A percentile compares a stretch with the other conserved stretches of the same genome.
phyloP scores from a whole-genome alignment of 352 stramenopile genomes.

The Lagenidium sp. region DNA sequence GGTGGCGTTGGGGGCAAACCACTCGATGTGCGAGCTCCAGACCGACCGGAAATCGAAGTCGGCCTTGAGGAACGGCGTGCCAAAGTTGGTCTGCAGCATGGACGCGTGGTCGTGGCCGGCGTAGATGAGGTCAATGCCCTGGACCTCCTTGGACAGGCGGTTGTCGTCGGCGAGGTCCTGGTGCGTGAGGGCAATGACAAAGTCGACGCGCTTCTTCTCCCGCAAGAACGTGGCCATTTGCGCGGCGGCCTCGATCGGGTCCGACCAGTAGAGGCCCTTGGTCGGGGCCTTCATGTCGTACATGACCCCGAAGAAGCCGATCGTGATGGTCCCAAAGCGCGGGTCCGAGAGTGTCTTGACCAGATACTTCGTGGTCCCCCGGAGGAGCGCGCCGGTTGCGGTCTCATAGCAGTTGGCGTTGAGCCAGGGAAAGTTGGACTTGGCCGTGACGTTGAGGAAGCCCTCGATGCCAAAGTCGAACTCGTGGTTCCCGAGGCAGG shows the following conservation, averaged over 20 bases:
- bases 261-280: conserved; percentile 15
- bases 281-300: conserved; percentile 20
- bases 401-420: conserved; percentile 22
- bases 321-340: conserved; percentile 11
- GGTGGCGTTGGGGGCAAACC: too few relatives aligned
- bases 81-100: conserved; percentile 19
- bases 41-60: conserved; percentile 20
- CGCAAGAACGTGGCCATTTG: conserved; percentile 8
- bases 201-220: conserved; percentile 12
- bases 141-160: conserved; percentile 15
- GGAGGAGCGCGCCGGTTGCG: conserved; percentile 11
- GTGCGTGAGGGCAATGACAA: conserved; percentile 21
- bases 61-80: conserved; percentile 18
- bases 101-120: conserved; percentile 18
- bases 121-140: conserved; percentile 20
- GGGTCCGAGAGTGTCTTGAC: conserved; percentile 13
- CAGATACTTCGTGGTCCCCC: conserved; percentile 7
- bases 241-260: conserved; percentile 17
- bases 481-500: conserved; percentile 21
- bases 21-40: conserved; percentile 15
- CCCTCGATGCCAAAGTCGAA: conserved; percentile 22
- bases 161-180: conserved; percentile 17
- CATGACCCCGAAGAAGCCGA: conserved; percentile 22
- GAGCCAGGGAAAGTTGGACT: conserved; percentile 19
- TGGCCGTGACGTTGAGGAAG: conserved; percentile 17